Percentiles rank a stretch among this genome's conserved stretches.
These are phyloP conservation scores for Neurospora intermedia DNA, from an alignment of 495 filamentous ascomycete species.

Conservation along the genomic window DNA sequence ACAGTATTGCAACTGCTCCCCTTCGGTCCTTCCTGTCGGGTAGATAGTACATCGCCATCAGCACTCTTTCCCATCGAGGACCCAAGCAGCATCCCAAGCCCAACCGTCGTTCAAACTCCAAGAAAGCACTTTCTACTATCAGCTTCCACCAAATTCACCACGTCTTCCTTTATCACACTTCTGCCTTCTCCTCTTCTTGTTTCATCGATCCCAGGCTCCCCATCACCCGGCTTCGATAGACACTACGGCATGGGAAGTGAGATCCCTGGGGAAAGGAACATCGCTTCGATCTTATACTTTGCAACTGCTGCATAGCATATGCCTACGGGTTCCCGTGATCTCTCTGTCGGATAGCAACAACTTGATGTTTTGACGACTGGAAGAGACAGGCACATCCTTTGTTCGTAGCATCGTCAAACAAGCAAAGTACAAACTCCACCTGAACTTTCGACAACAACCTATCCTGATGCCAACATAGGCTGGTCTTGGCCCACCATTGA, in stretches of 20 bases:
- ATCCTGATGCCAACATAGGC: not conserved
- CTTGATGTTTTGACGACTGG: not conserved
- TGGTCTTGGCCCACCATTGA: not conserved
- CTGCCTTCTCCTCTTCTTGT: too few relatives aligned
- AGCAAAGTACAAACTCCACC: not conserved
- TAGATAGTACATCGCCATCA: not conserved
- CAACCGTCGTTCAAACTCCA: not conserved
- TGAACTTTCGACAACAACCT: not conserved
- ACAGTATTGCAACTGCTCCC: not conserved
- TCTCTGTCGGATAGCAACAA: too few relatives aligned
- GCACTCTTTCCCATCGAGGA: not conserved
- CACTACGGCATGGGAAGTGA: too few relatives aligned
- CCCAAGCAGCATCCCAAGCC: too few relatives aligned
- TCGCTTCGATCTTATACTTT: too few relatives aligned
- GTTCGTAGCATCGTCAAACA: not conserved
- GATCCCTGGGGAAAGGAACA: too few relatives aligned
- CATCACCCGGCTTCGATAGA: too few relatives aligned
- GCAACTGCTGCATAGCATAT: too few relatives aligned
- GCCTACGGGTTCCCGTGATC: too few relatives aligned
- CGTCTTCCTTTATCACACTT: too few relatives aligned
- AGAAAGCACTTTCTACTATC: not conserved
- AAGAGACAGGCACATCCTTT: not conserved
- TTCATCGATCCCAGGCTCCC: too few relatives aligned
- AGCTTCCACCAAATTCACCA: too few relatives aligned
- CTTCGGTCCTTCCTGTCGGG: not conserved